Evolutionary conservation across 208 protist species (phyloP).

Genomic region (Acanthamoeba sp.): DNA sequence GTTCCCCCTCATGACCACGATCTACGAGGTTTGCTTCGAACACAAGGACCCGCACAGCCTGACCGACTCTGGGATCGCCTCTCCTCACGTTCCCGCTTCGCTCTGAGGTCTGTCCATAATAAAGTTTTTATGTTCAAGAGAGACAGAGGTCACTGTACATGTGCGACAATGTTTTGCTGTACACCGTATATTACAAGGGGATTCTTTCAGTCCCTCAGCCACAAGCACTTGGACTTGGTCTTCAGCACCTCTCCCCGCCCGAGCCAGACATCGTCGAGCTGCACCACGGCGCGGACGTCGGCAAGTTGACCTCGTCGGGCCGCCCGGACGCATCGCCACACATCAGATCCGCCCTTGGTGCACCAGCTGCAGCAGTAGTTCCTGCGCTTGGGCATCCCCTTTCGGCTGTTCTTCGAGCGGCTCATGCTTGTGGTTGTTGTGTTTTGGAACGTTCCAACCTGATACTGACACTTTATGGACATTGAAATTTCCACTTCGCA

Average conservation of each 20-base stretch:
- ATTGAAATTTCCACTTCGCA: too few species aligned
- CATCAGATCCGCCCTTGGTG: not conserved
- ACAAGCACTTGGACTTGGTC: not conserved
- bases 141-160: too few species aligned
- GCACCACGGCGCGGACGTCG: not conserved
- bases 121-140: too few species aligned
- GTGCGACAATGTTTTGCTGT: too few species aligned
- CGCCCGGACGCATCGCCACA: not conserved
- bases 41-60: slow-evolving; percentile 7
- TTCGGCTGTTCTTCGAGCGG: not conserved
- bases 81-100: not conserved
- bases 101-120: not conserved
- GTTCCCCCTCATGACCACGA: slow-evolving; percentile 20
- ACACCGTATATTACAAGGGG: too few species aligned
- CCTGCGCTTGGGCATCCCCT: not conserved
- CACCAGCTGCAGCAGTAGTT: slow-evolving; percentile 26
- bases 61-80: not conserved
- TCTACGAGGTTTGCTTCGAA: slow-evolving; percentile 57
- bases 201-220: not conserved
- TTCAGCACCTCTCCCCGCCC: not conserved
- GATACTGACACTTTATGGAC: too few species aligned
- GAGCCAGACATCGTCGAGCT: not conserved
- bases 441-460: too few species aligned
- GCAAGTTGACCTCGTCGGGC: not conserved
- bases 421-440: not conserved